phyloP scores from a whole-genome alignment of 2,329 filamentous ascomycete species.

The Aspergillus thermomutatus region DNA sequence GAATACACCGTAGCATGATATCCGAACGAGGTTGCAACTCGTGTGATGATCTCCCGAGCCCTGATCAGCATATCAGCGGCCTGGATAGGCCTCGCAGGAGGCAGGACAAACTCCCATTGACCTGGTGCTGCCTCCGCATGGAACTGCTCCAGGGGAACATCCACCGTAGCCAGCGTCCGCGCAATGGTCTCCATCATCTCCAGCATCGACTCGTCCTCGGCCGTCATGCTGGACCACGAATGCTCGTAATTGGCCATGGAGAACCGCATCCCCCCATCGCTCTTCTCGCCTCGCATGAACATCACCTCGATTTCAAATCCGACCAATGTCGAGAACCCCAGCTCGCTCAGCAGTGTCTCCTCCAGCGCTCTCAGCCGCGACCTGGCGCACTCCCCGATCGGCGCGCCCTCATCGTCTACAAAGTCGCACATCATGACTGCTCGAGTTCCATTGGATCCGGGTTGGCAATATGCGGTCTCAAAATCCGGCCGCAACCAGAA shows the following conservation, averaged over 20 bases:
- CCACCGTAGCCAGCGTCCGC: constrained; percentile 12
- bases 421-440: constrained; percentile 6
- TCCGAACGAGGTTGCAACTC: constrained; percentile 10
- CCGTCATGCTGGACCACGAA: constrained; percentile 58
- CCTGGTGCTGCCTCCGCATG: constrained; percentile 23
- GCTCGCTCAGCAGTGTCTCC: background rate
- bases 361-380: constrained; percentile 1
- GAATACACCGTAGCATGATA: constrained; percentile 21
- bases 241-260: constrained; percentile 53
- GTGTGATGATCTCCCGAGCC: constrained; percentile 20
- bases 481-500: constrained; percentile 7
- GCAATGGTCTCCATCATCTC: constrained; percentile 25
- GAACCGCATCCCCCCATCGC: constrained; percentile 36
- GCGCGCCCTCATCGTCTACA: background rate
- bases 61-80: constrained; percentile 22
- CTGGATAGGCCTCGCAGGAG: constrained; percentile 14
- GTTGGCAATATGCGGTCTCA: constrained; percentile 4
- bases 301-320: constrained; percentile 77
- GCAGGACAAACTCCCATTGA: constrained; percentile 26
- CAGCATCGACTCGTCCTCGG: constrained; percentile 52
- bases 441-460: constrained; percentile 7
- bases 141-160: constrained; percentile 23
- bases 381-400: background rate
- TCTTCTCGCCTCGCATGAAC: constrained; percentile 52
- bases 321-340: constrained; percentile 38